These are phyloP conservation scores for Hericium erinaceus DNA, from an alignment of 768 basidiomycete genomes.

Conservation along the genomic window DNA sequence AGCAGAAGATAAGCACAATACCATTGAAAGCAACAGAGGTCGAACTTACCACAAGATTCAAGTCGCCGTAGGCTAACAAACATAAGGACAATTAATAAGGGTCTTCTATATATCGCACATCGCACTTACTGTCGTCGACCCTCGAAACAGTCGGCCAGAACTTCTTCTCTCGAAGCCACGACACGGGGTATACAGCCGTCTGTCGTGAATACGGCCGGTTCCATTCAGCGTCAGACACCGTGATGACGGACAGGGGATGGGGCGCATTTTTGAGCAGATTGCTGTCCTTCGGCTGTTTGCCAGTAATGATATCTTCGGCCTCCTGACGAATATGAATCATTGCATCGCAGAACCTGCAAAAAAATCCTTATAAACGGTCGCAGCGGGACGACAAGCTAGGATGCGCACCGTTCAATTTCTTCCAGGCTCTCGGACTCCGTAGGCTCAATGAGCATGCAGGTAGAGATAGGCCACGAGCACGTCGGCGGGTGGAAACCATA, in stretches of 20 bases:
- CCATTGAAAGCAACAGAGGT: too few relatives aligned
- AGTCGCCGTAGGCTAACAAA: conserved; percentile 75
- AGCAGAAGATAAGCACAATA: conserved; percentile 7
- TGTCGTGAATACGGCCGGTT: conserved; percentile 88
- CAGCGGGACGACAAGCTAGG: not conserved
- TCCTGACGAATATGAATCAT: conserved; percentile 96
- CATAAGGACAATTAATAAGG: conserved; percentile 2
- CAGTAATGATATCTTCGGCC: conserved; percentile 77
- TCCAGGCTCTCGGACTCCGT: conserved; percentile 93
- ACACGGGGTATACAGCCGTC: conserved; percentile 83
- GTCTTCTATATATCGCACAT: not conserved
- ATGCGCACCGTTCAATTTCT: conserved; percentile 72
- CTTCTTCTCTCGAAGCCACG: conserved; percentile 79
- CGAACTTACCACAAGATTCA: conserved; percentile 73
- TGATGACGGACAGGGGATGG: conserved; percentile 72
- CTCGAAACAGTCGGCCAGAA: conserved; percentile 95
- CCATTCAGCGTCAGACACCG: conserved; percentile 74
- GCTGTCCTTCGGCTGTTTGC: conserved; percentile 84
- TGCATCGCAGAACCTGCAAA: conserved; percentile 84
- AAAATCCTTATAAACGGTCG: not conserved
- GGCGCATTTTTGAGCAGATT: conserved; percentile 93
- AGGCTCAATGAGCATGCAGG: conserved; percentile 96
- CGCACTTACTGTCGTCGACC: conserved; percentile 78
- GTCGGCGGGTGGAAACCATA: conserved; percentile 96
- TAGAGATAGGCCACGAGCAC: conserved; percentile 96